These are phyloP conservation scores for Penicillium glabrum DNA, from an alignment of 2,329 filamentous ascomycete genomes.

Conservation along the genomic window DNA sequence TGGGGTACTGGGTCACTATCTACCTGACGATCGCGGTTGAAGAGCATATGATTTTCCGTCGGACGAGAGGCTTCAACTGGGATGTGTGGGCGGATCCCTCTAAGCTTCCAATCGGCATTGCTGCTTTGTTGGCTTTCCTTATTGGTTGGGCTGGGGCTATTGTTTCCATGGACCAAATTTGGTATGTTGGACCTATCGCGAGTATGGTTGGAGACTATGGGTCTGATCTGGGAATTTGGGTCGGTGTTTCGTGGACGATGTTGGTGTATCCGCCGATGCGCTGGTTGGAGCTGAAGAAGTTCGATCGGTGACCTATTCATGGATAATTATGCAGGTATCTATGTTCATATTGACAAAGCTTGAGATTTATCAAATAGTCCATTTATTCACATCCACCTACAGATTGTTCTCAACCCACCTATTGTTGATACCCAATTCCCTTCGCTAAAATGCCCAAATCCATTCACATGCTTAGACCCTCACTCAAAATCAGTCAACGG, in stretches of 20 bases:
- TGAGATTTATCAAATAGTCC: no score
- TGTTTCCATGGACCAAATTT: conserved; percentile 33
- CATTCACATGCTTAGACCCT: no score
- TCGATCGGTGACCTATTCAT: conserved; percentile 11
- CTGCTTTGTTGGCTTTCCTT: conserved; percentile 31
- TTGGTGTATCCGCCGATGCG: conserved; percentile 26
- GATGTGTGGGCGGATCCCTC: conserved; percentile 32
- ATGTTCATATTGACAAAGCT: no score
- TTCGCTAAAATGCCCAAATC: no score
- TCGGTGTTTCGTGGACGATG: conserved; percentile 24
- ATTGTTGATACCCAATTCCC: no score
- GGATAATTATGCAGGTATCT: not conserved
- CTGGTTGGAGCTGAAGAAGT: conserved; percentile 23
- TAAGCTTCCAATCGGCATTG: conserved; percentile 37
- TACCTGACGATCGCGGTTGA: conserved; percentile 38
- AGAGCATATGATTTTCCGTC: conserved; percentile 42
- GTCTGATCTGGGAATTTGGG: conserved; percentile 23
- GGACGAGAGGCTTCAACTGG: conserved; percentile 36
- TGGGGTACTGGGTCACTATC: conserved; percentile 41
- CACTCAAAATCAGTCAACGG: no score
- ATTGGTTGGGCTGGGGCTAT: conserved; percentile 32
- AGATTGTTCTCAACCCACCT: no score
- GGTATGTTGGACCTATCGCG: conserved; percentile 32
- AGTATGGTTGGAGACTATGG: conserved; percentile 28
- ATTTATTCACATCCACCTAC: no score